Base-by-base conservation (phyloP, 495 filamentous ascomycete species). In the Penicillium silybi region DNA sequence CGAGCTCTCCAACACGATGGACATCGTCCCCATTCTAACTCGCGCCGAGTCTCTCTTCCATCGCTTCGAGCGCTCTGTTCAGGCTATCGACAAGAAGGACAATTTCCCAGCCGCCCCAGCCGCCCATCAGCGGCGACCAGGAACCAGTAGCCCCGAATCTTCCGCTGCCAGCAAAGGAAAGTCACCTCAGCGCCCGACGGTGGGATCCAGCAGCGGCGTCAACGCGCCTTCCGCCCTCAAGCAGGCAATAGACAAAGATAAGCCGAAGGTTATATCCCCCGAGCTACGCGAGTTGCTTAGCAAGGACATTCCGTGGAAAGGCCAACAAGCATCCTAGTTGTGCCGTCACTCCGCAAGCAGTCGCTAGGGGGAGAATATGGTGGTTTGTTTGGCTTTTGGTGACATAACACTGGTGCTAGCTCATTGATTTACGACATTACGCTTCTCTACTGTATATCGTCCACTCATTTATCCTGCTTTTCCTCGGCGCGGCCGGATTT, bases 1-100 rank as follows among this genome's bases (percentile, higher is more conserved):
- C 68, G 93, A 98, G 64, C 80, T 98, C 15, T 91, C 88, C 4
- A 86, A 86, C 56, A 95, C 89, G 9, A 97, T 97, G 58, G 92
- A 97, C 55, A 79, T 99, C 4, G 73, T 87, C 37, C 84, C 83
- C 1, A 91, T 90, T 0, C 83, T 96, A 26, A 81, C 93, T 38
- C 82, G 90, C 38, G 93, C 93, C 11, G 93, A 97, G 69, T 80
- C 81, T 0, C 80, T 99, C 19, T 97, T 92, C 76, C 82, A 82
- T 44, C 84, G 89, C 37, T 97, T 97, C 72, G 84, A 92, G 57
- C 80, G 90, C 23, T 82, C 87, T 0, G 84, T 99, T 25, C 89
- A 97, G 54, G 86, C 88, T 7, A 84, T 93, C 32, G 93, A 99
- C 63, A 80, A 83, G 59, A 95, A 90, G 62, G 83, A 87, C 53